Evolutionary conservation across 163 green algal species (phyloP).

Genomic region (Scenedesmus sp.): DNA sequence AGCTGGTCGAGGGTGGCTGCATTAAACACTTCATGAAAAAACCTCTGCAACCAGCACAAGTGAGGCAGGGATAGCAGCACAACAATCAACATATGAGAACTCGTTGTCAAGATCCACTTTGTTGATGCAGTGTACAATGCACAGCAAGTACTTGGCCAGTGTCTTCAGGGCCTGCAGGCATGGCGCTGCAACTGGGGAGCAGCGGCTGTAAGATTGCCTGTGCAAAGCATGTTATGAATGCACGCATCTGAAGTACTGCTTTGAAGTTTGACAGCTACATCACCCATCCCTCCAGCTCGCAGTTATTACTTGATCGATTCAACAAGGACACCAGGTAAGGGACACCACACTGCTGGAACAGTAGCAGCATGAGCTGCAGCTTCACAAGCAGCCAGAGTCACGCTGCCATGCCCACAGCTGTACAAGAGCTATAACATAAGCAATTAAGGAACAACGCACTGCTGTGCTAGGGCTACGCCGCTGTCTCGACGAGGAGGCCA

Average conservation of each 20-base stretch:
- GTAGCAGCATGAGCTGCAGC: background rate
- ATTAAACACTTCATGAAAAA: background rate
- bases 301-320: background rate
- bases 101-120: background rate
- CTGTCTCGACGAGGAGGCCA: background rate
- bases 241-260: background rate
- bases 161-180: too few species aligned
- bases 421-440: background rate
- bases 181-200: too few species aligned
- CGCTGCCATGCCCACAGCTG: background rate
- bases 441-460: background rate
- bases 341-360: background rate
- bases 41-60: background rate
- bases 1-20: background rate
- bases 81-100: background rate
- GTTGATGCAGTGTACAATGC: background rate
- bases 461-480: background rate
- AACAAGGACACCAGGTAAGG: background rate
- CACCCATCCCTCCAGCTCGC: background rate
- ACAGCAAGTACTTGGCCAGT: too few species aligned
- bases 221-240: too few species aligned
- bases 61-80: background rate
- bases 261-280: background rate
- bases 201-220: too few species aligned
- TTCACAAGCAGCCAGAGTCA: background rate